Base-by-base conservation (phyloP, 2,329 filamentous ascomycete species). In the Curvularia eragrostidis region DNA sequence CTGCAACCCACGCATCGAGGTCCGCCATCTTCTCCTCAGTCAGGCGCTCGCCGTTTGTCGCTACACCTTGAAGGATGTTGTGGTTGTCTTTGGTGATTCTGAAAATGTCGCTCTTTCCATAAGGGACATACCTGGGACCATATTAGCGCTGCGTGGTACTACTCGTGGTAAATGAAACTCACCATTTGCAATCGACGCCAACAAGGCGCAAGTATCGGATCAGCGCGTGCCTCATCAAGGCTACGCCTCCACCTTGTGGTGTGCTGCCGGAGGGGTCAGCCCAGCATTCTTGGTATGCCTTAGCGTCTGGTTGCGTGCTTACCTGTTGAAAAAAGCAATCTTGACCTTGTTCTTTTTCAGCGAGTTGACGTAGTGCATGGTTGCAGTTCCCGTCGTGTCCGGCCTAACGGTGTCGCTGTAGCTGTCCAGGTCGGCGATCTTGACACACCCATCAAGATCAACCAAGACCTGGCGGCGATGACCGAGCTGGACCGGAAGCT, bases 51-150 rank as follows among this genome's bases (percentile, higher is more conserved):
- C 85, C 83, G 0, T 54, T 36, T 24, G 83, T 81, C 39, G 87
- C 87, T 41, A 93, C 91, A 8, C 91, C 91, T 77, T 95, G 91
- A 2, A 95, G 85, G 63, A 94, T 93, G 77, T 95, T 95, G 84
- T 95, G 91, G 66, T 93, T 90, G 64, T 89, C 93, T 79, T 95
- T 95, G 65, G 91, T 95, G 75, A 91, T 89, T 49, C 90, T 84
- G 77, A 95, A 95, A 10, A 94, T 87, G 15, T 89, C 88, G 3
- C 90, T 90, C 87, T 21, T 91, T 90, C 74, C 91, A 18, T 41
- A 92, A 6, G 91, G 91, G 1, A 94, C 91, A 59, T 84, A 86
- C 83, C 83, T 85, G n/a, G 43, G 30, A n/a, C 34, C n/a, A 10
- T 21, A 36, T 68, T 15, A 67, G 62, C 18, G 13, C n/a, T 15